phyloP scores from a whole-genome alignment of 2,329 filamentous ascomycete species.

The Colletotrichum theobromicola region DNA sequence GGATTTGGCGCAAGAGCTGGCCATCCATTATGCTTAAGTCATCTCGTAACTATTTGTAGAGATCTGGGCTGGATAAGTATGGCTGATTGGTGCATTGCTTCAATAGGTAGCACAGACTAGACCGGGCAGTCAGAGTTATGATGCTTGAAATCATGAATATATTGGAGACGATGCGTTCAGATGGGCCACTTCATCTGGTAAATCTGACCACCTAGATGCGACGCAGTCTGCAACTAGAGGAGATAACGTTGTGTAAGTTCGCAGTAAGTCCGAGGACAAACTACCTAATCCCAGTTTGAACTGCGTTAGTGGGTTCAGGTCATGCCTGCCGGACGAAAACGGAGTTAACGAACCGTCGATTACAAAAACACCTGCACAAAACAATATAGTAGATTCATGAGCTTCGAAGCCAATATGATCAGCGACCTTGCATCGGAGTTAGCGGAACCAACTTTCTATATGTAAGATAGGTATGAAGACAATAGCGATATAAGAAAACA shows the following conservation, averaged over 20 bases:
- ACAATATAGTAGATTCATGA: neutral
- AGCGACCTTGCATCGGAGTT: neutral
- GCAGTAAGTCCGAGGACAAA: neutral
- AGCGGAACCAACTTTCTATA: neutral
- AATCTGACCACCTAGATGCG: neutral
- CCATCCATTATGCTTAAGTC: neutral
- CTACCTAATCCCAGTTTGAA: neutral
- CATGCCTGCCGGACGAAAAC: neutral
- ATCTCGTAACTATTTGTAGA: neutral
- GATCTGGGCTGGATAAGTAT: too few relatives aligned
- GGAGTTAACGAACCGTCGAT: neutral
- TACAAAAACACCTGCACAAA: neutral
- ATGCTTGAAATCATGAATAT: neutral
- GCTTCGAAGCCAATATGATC: neutral
- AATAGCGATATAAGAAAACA: neutral
- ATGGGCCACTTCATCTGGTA: neutral
- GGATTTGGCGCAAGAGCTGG: too few relatives aligned
- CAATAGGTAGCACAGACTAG: neutral
- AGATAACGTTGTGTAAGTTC: neutral
- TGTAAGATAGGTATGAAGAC: neutral
- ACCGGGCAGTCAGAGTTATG: neutral
- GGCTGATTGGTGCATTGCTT: too few relatives aligned
- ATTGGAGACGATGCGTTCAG: rapidly evolving
- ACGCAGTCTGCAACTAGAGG: neutral
- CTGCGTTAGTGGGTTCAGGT: neutral